phyloP scores from a whole-genome alignment of 371 early-diverging fungal species.

The Dinochytrium kinnereticum region DNA sequence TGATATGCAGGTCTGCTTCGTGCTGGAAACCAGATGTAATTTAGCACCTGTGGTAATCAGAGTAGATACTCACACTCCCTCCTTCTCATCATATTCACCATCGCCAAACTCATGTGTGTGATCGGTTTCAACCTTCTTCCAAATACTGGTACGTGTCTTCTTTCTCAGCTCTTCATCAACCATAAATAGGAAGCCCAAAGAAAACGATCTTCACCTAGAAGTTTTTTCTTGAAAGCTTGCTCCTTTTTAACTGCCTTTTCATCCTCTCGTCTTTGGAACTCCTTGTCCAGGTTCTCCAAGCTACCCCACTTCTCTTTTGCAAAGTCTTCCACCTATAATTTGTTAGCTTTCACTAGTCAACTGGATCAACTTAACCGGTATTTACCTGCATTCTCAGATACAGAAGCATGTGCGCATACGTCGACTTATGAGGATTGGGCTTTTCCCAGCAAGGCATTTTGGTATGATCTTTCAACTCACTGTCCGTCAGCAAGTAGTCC shows the following conservation, averaged over 20 bases:
- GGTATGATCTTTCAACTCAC: constrained; percentile 82
- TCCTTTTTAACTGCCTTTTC: constrained; percentile 84
- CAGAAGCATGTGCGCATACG: constrained; percentile 95
- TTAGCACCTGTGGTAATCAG: neutral
- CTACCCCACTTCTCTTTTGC: constrained; percentile 94
- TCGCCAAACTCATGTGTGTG: constrained; percentile 79
- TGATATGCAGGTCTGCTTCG: neutral
- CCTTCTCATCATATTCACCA: constrained; percentile 52
- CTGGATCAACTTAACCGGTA: neutral
- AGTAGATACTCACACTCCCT: constrained; percentile 40
- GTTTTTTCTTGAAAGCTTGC: constrained; percentile 79
- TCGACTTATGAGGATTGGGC: constrained; percentile 93
- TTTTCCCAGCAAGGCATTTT: constrained; percentile 83
- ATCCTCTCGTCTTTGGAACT: constrained; percentile 83
- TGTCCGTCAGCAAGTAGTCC: constrained; percentile 91
- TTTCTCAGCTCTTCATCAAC: constrained; percentile 77
- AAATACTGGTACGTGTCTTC: constrained; percentile 81
- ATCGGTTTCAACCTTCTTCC: constrained; percentile 69
- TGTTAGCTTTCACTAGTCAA: no score
- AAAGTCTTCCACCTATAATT: constrained; percentile 82
- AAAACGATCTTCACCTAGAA: constrained; percentile 55
- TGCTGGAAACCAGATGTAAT: neutral
- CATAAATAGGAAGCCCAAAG: neutral
- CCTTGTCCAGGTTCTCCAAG: constrained; percentile 82
- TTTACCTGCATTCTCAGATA: constrained; percentile 82